These are phyloP conservation scores for Staphylotrichum tortipilum DNA, from an alignment of 495 filamentous ascomycete genomes.

Conservation along the genomic window DNA sequence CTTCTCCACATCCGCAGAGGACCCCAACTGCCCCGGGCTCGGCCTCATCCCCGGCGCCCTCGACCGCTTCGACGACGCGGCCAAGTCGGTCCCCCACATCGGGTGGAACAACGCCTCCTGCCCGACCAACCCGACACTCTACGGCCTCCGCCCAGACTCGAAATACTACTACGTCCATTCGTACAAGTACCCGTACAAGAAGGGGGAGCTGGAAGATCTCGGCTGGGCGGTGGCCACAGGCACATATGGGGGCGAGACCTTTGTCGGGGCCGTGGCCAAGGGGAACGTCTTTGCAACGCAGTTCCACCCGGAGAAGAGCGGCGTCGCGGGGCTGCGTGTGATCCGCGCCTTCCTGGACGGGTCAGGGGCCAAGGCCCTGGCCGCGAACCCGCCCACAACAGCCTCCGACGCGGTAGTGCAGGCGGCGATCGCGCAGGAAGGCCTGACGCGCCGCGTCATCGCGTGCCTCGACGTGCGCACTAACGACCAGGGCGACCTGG, in stretches of 20 bases:
- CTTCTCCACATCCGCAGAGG: conserved; percentile 77
- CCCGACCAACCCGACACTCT: conserved; percentile 47
- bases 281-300: conserved; percentile 85
- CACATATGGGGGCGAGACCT: conserved; percentile 79
- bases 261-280: conserved; percentile 81
- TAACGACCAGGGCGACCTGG: conserved; percentile 92
- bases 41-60: conserved; percentile 63
- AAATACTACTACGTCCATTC: conserved; percentile 99
- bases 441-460: conserved; percentile 81
- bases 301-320: conserved; percentile 97
- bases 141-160: conserved; percentile 65
- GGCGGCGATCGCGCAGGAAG: conserved; percentile 34
- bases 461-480: conserved; percentile 93
- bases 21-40: conserved; percentile 59
- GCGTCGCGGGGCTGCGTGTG: conserved; percentile 73
- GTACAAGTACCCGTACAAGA: conserved; percentile 70
- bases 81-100: conserved; percentile 93
- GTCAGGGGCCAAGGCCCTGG: conserved; percentile 38
- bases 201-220: conserved; percentile 60
- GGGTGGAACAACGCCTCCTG: conserved; percentile 85
- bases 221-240: conserved; percentile 88
- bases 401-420: neutral
- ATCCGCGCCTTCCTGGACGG: conserved; percentile 78
- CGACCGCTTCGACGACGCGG: conserved; percentile 61
- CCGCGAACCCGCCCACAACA: conserved; percentile 10